Evolutionary conservation across 768 basidiomycete genomes (phyloP).

Genomic region (Trametes meyenii): DNA sequence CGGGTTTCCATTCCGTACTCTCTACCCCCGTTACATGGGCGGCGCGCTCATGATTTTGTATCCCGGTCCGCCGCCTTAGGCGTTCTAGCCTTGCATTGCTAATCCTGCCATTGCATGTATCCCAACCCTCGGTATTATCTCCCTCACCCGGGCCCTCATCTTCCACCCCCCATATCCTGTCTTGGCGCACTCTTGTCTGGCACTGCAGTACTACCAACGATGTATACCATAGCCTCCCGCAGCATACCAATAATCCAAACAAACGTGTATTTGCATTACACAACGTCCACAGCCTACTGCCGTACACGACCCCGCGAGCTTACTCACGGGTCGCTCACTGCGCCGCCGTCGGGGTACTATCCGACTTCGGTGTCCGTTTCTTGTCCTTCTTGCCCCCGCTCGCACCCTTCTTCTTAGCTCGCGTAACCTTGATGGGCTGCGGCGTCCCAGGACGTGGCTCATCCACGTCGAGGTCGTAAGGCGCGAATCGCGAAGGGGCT

Average conservation of each 20-base stretch:
- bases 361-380: slow-evolving; percentile 55
- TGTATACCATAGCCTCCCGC: slow-evolving; percentile 32
- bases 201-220: slow-evolving; percentile 27
- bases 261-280: slow-evolving; percentile 20
- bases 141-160: not conserved
- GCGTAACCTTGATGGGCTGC: slow-evolving; percentile 76
- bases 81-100: slow-evolving; percentile 25
- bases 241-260: slow-evolving; percentile 29
- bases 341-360: slow-evolving; percentile 11
- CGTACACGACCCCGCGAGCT: not conserved
- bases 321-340: not conserved
- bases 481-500: slow-evolving; percentile 46
- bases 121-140: not conserved
- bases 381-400: slow-evolving; percentile 54
- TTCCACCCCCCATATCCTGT: slow-evolving; percentile 1
- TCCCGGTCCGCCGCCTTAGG: slow-evolving; percentile 3
- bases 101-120: slow-evolving; percentile 22
- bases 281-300: not conserved
- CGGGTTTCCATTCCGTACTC: not conserved
- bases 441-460: slow-evolving; percentile 56
- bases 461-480: slow-evolving; percentile 57
- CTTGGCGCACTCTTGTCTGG: slow-evolving; percentile 18
- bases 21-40: not conserved
- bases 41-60: not conserved
- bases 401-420: slow-evolving; percentile 67